phyloP scores from a whole-genome alignment of 2,329 filamentous ascomycete species.

The Sporothrix pseudoabietina region DNA sequence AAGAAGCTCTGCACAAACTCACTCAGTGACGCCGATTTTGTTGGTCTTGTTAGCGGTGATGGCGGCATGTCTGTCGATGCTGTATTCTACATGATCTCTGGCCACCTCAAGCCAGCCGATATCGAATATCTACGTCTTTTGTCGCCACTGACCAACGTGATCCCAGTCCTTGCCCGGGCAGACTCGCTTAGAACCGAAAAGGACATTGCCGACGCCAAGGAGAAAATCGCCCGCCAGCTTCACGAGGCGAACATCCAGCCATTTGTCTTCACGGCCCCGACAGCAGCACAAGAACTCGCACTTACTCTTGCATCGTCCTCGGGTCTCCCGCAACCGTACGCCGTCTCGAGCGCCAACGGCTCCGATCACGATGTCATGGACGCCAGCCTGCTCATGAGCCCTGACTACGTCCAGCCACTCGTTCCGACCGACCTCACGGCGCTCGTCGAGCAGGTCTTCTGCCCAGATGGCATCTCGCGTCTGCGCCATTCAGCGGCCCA shows the following conservation, averaged over 20 bases:
- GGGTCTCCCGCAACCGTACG: constrained; percentile 58
- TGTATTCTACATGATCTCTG: constrained; percentile 77
- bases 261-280: constrained; percentile 64
- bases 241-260: constrained; percentile 59
- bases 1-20: constrained; percentile 63
- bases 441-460: constrained; percentile 75
- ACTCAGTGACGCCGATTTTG: constrained; percentile 72
- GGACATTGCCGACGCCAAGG: constrained; percentile 62
- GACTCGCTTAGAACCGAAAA: constrained; percentile 64
- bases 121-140: constrained; percentile 72
- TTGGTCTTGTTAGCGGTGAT: constrained; percentile 75
- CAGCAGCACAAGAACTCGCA: constrained; percentile 35
- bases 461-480: constrained; percentile 75
- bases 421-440: constrained; percentile 70
- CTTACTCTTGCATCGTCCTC: not conserved
- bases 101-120: constrained; percentile 64
- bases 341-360: constrained; percentile 72
- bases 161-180: constrained; percentile 77
- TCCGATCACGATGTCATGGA: constrained; percentile 84
- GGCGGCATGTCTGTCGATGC: constrained; percentile 84
- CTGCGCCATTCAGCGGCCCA: constrained; percentile 79
- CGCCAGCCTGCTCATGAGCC: constrained; percentile 88
- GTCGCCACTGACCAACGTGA: constrained; percentile 75
- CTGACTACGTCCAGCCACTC: constrained; percentile 83
- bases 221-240: constrained; percentile 59